These are phyloP conservation scores for Mucor velutinosus DNA, from an alignment of 371 early-diverging fungal genomes.

Conservation along the genomic window DNA sequence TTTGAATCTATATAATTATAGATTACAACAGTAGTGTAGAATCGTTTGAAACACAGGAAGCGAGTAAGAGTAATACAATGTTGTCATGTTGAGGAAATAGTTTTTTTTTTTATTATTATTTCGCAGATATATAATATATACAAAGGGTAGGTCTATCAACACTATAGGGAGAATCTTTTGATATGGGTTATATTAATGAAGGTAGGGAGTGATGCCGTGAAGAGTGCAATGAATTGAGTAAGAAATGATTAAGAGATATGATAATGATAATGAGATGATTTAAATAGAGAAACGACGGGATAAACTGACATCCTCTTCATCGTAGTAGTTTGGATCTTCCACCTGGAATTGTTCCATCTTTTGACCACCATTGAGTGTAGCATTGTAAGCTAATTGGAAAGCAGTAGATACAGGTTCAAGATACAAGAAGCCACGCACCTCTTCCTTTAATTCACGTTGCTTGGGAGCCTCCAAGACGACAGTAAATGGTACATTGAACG, in stretches of 20 bases:
- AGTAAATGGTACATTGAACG: conserved; percentile 38
- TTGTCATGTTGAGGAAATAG: conserved; percentile 1
- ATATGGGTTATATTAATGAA: conserved; percentile 3
- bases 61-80: neutral
- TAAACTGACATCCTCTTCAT: conserved; percentile 8
- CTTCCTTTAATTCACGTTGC: conserved; percentile 38
- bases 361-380: conserved; percentile 2
- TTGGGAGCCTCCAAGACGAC: conserved; percentile 33
- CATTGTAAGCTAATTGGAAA: conserved; percentile 19
- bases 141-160: neutral
- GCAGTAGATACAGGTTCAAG: conserved; percentile 26
- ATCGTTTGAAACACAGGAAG: neutral
- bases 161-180: neutral
- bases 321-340: conserved; percentile 3
- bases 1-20: neutral
- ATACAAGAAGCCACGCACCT: conserved; percentile 43
- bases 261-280: neutral
- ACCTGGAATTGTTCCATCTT: conserved; percentile 11
- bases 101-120: neutral
- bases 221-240: neutral
- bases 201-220: neutral
- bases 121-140: neutral
- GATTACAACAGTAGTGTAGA: neutral
- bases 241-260: neutral
- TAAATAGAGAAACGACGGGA: conserved; percentile 27